Conservation (phyloP, 108 stramenopile species). For the Skeletonema costatum region DNA sequence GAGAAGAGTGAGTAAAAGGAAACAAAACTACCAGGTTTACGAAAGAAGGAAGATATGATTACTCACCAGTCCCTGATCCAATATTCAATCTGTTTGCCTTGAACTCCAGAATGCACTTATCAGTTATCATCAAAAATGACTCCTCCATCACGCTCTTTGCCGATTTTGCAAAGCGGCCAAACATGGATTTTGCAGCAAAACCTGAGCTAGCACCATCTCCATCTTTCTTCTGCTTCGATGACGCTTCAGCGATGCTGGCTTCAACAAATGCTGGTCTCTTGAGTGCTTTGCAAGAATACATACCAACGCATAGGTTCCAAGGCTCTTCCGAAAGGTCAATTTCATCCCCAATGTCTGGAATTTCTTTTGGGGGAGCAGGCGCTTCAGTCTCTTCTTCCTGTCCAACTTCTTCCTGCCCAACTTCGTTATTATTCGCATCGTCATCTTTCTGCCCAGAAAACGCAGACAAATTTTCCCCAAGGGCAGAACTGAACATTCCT, state of each 20-base stretch:
- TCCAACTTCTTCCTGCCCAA: neutral
- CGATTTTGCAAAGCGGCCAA: constrained; percentile 77
- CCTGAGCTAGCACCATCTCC: constrained; percentile 27
- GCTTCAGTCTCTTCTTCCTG: constrained; percentile 19
- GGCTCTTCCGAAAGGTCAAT: constrained; percentile 84
- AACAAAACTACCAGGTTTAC: neutral
- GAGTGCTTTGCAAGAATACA: constrained; percentile 87
- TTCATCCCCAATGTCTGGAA: constrained; percentile 81
- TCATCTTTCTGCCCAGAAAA: constrained; percentile 16
- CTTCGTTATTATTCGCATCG: neutral
- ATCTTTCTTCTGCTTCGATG: constrained; percentile 31
- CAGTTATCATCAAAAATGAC: constrained; percentile 89
- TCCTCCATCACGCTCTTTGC: constrained; percentile 86
- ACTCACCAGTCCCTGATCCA: constrained; percentile 65
- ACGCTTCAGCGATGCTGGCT: constrained; percentile 55
- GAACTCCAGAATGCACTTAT: constrained; percentile 83
- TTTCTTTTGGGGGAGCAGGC: constrained; percentile 24
- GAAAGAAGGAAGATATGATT: neutral
- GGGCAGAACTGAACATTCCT: constrained; percentile 24
- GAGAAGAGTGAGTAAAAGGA: constrained; percentile 7
- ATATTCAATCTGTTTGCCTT: constrained; percentile 75
- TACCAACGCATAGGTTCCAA: constrained; percentile 82
- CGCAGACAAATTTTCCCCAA: constrained; percentile 33
- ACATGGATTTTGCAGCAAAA: constrained; percentile 63
- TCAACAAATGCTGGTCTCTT: constrained; percentile 80